These are phyloP conservation scores for Colletotrichum sp. DNA, from an alignment of 2,329 filamentous ascomycete genomes.

Conservation along the genomic window DNA sequence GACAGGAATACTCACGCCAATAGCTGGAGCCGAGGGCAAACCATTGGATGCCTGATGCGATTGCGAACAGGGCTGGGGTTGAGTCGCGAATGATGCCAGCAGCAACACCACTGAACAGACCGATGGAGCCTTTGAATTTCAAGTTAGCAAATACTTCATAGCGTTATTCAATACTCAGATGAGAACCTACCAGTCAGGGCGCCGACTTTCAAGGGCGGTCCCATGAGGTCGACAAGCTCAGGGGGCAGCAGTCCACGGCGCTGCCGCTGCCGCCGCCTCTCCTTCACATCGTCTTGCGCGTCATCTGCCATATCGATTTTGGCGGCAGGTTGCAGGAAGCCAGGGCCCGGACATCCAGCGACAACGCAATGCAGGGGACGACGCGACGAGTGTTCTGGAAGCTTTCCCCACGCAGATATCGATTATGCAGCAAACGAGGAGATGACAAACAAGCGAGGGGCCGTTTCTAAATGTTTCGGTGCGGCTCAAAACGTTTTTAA, in stretches of 20 bases:
- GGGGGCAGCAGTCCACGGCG: constrained; percentile 44
- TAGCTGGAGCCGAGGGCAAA: constrained; percentile 79
- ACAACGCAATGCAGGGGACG: background rate
- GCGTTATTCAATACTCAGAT: too few relatives aligned
- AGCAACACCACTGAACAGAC: constrained; percentile 69
- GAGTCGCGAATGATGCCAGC: constrained; percentile 74
- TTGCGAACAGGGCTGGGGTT: constrained; percentile 72
- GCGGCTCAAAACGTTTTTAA: constrained; percentile 7
- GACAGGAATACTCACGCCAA: constrained; percentile 62
- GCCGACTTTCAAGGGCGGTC: constrained; percentile 63
- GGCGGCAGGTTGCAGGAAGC: background rate
- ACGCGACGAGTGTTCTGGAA: background rate
- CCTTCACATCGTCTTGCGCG: background rate
- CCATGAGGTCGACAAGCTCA: constrained; percentile 49
- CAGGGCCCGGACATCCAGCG: background rate
- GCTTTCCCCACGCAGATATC: background rate
- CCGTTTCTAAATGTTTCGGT: constrained; percentile 12
- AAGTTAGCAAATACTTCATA: background rate
- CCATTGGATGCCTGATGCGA: constrained; percentile 80
- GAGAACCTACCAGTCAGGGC: constrained; percentile 57
- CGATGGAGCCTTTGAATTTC: constrained; percentile 57
- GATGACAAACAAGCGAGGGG: background rate
- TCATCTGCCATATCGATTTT: constrained; percentile 24
- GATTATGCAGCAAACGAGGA: constrained; percentile 5
- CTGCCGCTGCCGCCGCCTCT: constrained; percentile 25